Evolutionary conservation across 2,329 filamentous ascomycete genomes (phyloP), one percentile per base, ranked within the genome.

Genomic region (Clarireedia homoeocarpa): DNA sequence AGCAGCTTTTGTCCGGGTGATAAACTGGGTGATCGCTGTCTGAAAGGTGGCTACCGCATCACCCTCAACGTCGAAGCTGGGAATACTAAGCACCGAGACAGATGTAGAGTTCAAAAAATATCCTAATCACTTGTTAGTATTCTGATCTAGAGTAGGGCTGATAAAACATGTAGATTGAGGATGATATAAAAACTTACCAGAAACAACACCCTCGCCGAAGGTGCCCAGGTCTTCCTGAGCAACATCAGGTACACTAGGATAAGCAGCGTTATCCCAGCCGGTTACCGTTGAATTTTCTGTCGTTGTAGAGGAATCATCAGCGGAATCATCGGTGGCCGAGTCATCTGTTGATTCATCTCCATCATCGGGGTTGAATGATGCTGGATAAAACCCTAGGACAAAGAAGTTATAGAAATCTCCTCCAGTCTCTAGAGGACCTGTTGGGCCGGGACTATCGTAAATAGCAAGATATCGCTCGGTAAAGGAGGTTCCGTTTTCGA

Each of bases 1-100:
- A 0, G 71, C 70, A 3, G 67, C 61, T 51, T 74, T 72, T 17
- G 74, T 74, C 24, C 70, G 68, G 0, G 70, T 66, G 15, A 84
- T 70, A 58, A 83, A 73, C 0, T 69, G 48, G 2, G 56, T 27
- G 17, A 74, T 65, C 2, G 70, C 61, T 14, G 57, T 40, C 10
- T 62, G 63, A 55, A 73, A 72, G 3, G 63, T 65, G n/a, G 61
- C 54, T 27, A 69, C 62, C 2, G 61, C 66, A 5, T 63, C 62
- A 2, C 56, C 63, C 38, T 58, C 62, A 48, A 66, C 63, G 6
- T 68, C 58, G 48, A 75, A 75, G 51, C 59, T 70, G 1, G 72
- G 72, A 38, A 74, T 70, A 48, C 71, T 73, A 9, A 75, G 62
- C 0, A 75, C 70, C 5, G 68, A 69, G 6, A 68, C 65, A n/a